Conservation (phyloP, 169 alveolate species). For the Plasmodium gonderi region DNA sequence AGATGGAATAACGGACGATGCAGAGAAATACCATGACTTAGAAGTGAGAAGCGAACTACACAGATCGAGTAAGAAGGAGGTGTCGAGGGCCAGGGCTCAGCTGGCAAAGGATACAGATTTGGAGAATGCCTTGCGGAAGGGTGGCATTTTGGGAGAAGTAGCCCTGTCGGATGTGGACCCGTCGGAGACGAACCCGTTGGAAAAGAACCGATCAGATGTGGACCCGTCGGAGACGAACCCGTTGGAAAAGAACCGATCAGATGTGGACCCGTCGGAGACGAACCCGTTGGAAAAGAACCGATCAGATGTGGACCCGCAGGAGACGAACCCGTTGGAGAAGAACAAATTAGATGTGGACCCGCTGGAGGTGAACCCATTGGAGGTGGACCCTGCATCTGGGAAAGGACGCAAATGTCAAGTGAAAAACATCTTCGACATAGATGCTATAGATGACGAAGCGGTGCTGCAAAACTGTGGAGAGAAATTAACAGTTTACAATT, state of each 20-base stretch:
- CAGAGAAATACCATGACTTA: not conserved
- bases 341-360: not conserved
- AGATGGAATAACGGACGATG: not conserved
- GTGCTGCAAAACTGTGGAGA: not conserved
- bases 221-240: not conserved
- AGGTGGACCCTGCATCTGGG: not conserved
- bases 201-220: not conserved
- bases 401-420: not conserved
- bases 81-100: slow-evolving; percentile 20
- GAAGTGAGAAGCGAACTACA: not conserved
- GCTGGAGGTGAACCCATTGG: not conserved
- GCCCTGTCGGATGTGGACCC: not conserved
- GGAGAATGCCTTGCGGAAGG: slow-evolving; percentile 10
- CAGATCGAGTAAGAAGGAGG: slow-evolving; percentile 12
- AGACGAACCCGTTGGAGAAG: not conserved
- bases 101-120: slow-evolving; percentile 23
- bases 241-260: not conserved
- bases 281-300: not conserved
- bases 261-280: not conserved
- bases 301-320: not conserved
- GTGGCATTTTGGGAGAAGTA: not conserved
- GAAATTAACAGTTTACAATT: slow-evolving; percentile 21
- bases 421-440: not conserved
- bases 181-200: not conserved
- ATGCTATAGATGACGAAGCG: not conserved